Conservation (phyloP, 176 grass and related monocot genomes). For the Avena atlantica region DNA sequence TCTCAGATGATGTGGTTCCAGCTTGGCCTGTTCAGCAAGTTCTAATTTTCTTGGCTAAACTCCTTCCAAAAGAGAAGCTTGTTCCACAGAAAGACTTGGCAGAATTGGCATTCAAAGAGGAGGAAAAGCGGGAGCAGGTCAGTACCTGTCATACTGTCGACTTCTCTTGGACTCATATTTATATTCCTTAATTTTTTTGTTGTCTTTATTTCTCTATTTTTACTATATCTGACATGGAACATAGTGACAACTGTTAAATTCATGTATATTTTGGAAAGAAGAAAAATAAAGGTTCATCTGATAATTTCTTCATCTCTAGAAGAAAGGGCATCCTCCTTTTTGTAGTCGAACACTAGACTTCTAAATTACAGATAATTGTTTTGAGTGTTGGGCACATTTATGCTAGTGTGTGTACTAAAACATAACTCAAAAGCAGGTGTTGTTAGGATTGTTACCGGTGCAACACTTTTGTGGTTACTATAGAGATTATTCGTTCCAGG, state of each 20-base stretch:
- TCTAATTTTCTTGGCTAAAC: conserved; percentile 76
- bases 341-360: not conserved
- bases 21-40: conserved; percentile 86
- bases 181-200: conserved; percentile 4
- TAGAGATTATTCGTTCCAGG: not conserved
- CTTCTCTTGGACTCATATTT: not conserved
- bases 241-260: not conserved
- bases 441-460: conserved; percentile 15
- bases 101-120: conserved; percentile 87
- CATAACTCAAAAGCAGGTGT: not conserved
- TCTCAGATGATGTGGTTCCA: conserved; percentile 84
- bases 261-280: not conserved
- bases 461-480: not conserved
- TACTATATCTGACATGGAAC: conserved; percentile 15
- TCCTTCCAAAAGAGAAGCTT: conserved; percentile 89
- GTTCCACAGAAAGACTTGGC: conserved; percentile 94
- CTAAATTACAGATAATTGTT: not conserved
- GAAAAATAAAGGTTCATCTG: conserved; percentile 15
- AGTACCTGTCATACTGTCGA: conserved; percentile 23
- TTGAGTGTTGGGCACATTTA: conserved; percentile 17
- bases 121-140: conserved; percentile 80
- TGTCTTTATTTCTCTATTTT: conserved; percentile 27
- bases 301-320: conserved; percentile 28
- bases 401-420: not conserved
- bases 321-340: not conserved